A percentile compares a stretch with the other conserved stretches of the same genome.
phyloP scores from a whole-genome alignment of 257 asterid genomes.

The Nicotiana attenuata region DNA sequence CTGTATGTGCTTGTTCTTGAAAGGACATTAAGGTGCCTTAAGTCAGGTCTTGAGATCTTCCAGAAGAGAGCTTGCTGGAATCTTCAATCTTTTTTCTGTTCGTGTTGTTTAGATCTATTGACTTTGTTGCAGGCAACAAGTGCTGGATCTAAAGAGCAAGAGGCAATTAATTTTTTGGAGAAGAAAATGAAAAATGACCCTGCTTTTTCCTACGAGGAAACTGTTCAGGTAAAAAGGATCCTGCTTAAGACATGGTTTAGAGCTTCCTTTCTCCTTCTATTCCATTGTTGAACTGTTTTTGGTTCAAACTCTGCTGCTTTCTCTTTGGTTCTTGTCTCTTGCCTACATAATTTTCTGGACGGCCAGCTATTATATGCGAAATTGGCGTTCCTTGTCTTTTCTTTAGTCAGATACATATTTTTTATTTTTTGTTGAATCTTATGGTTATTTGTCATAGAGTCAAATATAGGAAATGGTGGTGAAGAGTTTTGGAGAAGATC shows the following conservation, averaged over 20 bases:
- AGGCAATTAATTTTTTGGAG: slow-evolving; percentile 85
- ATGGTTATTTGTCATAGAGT: background rate
- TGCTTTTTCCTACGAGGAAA: slow-evolving; percentile 81
- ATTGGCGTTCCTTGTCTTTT: background rate
- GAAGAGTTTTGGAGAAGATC: background rate
- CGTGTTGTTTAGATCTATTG: background rate
- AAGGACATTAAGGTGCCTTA: background rate
- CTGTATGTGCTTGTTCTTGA: background rate
- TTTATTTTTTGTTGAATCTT: background rate
- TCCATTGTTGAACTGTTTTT: background rate
- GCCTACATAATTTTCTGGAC: background rate
- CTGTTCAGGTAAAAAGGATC: slow-evolving; percentile 66
- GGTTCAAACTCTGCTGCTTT: background rate
- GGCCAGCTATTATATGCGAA: background rate
- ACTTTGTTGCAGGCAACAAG: slow-evolving; percentile 71
- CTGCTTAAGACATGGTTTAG: background rate
- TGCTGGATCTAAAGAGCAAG: slow-evolving; percentile 97
- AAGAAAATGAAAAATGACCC: slow-evolving; percentile 96
- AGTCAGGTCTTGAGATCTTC: background rate
- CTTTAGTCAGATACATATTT: background rate
- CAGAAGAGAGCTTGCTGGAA: background rate
- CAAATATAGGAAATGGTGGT: background rate
- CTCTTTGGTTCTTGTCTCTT: background rate
- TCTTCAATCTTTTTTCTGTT: background rate
- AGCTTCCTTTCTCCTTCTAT: background rate